Evolutionary conservation across 1,284 basidiomycete species (phyloP), one percentile per base, ranked within the genome.

Genomic region (Ceratobasidium sp.): DNA sequence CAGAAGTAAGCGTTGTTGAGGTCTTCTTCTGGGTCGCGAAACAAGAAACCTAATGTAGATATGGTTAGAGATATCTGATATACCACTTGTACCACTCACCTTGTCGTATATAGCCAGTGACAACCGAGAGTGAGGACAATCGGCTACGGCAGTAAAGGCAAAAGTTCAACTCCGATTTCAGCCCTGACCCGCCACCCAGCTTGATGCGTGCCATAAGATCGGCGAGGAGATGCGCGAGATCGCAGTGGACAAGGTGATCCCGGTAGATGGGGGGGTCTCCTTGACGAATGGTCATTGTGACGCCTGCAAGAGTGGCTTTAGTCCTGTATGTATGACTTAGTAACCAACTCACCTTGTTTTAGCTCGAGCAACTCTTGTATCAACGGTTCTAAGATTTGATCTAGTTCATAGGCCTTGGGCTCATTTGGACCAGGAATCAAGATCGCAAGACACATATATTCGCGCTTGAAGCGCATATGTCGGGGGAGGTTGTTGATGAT

Each of bases 341-440:
- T 6, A 46, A 46, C 6, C 13, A 6, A 13, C 6, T 46, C 13
- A 68, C 75, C 64, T 68, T 67, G 40, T 39, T 77, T 58, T 2
- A 77, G 75, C 15, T 39, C 2, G 3, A 77, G 33, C 15, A 77
- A 10, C 7, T 78, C 61, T 13, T 78, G 61, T 6, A 78, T 39
- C 18, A 78, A 12, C 2, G 63, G 68, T 9, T 51, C 63, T 20
- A 78, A 23, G 39, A 71, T 53, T n/a, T 78, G 77, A 20, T 64
- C 60, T 2, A 75, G 46, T 1, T 40, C 68, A n/a, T 75, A 72
- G 5, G 18, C 39, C 4, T 20, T 56, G 3, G 70, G 77, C 18
- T 71, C 63, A 6, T 75, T 61, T n/a, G 77, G 77, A 4, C 77
- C 70, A 44, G 77, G 70, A 26, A 75, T 68, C n/a, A n/a, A n/a